phyloP scores from a whole-genome alignment of 345 rosid species.

The Sisymbrium altissimum region DNA sequence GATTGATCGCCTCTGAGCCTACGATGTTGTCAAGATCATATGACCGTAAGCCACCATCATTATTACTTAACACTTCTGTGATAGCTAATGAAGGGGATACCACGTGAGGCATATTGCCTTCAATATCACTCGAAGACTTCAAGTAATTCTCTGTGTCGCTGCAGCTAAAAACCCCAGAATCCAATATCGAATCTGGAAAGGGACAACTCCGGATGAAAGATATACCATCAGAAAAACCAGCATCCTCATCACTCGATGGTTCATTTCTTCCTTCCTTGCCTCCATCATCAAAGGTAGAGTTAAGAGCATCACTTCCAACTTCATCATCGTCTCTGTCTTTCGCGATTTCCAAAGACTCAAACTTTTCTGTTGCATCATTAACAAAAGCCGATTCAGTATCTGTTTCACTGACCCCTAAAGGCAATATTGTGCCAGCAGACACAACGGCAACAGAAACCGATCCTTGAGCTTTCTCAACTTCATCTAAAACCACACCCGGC shows the following conservation, averaged over 20 bases:
- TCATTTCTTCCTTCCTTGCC: constrained; percentile 21
- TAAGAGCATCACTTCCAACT: constrained; percentile 18
- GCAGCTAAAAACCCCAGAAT: constrained; percentile 9
- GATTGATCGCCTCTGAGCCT: constrained; percentile 20
- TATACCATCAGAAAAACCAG: constrained; percentile 4
- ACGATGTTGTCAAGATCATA: constrained; percentile 18
- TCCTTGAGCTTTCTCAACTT: neutral
- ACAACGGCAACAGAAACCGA: neutral
- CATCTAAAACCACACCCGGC: constrained; percentile 7
- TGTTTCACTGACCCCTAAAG: neutral
- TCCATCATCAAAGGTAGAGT: constrained; percentile 13
- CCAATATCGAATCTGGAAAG: constrained; percentile 19
- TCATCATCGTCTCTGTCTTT: neutral
- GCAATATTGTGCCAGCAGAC: constrained; percentile 6
- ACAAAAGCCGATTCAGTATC: constrained; percentile 2
- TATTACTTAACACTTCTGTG: constrained; percentile 16
- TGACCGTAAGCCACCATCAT: constrained; percentile 21
- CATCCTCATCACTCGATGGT: constrained; percentile 7
- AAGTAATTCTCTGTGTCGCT: constrained; percentile 11
- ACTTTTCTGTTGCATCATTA: constrained; percentile 12
- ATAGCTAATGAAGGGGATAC: constrained; percentile 27
- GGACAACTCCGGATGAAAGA: constrained; percentile 18
- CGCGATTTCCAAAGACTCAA: neutral
- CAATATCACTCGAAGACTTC: constrained; percentile 26
- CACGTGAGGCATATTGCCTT: constrained; percentile 26